Evolutionary conservation across 2,329 filamentous ascomycete species (phyloP).

Genomic region (Colletotrichum sp.): DNA sequence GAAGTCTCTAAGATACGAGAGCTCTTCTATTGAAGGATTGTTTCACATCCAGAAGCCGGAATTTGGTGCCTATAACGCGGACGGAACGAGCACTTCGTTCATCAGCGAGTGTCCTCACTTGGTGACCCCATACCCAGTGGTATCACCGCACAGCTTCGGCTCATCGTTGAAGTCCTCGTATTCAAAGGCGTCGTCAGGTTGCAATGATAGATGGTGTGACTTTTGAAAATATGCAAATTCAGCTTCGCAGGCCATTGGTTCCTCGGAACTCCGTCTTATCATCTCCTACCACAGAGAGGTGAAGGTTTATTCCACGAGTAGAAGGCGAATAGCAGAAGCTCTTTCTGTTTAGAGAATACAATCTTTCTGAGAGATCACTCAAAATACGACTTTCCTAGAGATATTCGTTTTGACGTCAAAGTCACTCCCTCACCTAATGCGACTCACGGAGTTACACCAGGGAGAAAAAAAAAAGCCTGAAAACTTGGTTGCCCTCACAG

Average conservation of each 20-base stretch:
- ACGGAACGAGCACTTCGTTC: background rate
- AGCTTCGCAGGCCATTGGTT: background rate
- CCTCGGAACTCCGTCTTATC: background rate
- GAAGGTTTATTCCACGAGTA: background rate
- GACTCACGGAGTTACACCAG: background rate
- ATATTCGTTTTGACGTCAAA: background rate
- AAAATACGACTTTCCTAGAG: background rate
- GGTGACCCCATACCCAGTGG: background rate
- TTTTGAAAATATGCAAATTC: background rate
- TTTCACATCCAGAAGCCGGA: background rate
- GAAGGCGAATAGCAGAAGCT: background rate
- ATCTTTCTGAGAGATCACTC: background rate
- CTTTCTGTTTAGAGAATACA: background rate
- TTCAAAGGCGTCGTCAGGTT: background rate
- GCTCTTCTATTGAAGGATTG: background rate
- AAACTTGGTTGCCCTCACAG: background rate
- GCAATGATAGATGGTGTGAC: background rate
- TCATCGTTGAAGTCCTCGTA: background rate
- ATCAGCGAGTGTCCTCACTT: background rate
- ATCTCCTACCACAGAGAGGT: background rate
- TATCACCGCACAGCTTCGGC: background rate
- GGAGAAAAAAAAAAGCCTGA: background rate
- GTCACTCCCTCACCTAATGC: background rate
- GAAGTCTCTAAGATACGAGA: background rate
- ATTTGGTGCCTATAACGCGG: background rate